These are phyloP conservation scores for Penicillium paradoxum DNA, from an alignment of 495 filamentous ascomycete species.

Conservation along the genomic window DNA sequence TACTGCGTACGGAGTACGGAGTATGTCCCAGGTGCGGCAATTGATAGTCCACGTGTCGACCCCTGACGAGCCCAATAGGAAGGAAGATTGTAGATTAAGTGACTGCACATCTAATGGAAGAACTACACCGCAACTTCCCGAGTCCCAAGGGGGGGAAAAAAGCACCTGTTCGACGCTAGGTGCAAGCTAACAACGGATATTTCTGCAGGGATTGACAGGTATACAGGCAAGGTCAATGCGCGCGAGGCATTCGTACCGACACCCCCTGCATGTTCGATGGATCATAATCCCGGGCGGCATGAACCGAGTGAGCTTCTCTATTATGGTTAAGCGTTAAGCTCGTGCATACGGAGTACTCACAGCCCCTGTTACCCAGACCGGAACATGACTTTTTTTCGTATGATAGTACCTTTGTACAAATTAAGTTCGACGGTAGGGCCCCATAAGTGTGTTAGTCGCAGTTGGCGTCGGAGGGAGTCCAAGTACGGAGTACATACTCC, in stretches of 20 bases:
- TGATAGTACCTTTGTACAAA: neutral
- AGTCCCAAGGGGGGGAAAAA: neutral
- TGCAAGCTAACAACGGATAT: no score
- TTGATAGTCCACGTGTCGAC: neutral
- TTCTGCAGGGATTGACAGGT: neutral
- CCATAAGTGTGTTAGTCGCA: neutral
- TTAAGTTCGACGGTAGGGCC: neutral
- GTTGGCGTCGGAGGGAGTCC: neutral
- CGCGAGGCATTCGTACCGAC: neutral
- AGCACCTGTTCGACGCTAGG: no score
- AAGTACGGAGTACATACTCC: no score
- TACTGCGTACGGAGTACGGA: no score
- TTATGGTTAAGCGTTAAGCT: constrained; percentile 6
- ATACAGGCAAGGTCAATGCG: neutral
- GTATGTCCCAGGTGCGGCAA: no score
- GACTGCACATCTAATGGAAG: neutral
- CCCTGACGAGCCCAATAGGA: neutral
- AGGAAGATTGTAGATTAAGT: neutral
- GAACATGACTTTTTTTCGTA: neutral
- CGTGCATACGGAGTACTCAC: neutral
- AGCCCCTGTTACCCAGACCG: neutral
- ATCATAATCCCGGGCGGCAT: constrained; percentile 3
- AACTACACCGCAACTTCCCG: neutral
- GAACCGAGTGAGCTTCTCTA: neutral
- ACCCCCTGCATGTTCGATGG: neutral